A percentile compares a stretch with the other conserved stretches of the same genome.
Evolutionary conservation across 2,329 filamentous ascomycete species (phyloP).

Genomic region (Phialophora macrospora): DNA sequence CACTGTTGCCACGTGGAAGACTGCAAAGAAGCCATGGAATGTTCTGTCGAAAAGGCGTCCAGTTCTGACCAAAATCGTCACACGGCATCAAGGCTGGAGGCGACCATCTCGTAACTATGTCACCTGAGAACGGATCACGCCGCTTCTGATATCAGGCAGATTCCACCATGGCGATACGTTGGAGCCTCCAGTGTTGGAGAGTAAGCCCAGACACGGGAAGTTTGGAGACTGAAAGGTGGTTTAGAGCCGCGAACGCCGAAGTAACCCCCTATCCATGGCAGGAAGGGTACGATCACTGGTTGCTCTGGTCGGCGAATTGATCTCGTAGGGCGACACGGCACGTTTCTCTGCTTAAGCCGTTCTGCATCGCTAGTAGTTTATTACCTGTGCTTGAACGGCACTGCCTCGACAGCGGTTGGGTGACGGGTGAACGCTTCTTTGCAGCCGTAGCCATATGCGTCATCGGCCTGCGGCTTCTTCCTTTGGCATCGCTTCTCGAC

Average conservation of each 20-base stretch:
- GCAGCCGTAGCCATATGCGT: neutral
- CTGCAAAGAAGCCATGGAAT: conserved; percentile 15
- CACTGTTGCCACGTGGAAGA: conserved; percentile 14
- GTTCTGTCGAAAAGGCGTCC: conserved; percentile 5
- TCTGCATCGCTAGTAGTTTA: neutral
- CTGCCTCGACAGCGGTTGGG: neutral
- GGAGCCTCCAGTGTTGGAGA: conserved; percentile 3
- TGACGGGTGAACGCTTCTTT: conserved; percentile 1
- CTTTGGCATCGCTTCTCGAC: neutral
- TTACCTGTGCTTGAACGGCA: neutral
- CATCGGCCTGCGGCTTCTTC: conserved; percentile 1
- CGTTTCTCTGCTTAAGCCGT: neutral
- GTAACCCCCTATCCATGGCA: neutral
- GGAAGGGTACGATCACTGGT: neutral
- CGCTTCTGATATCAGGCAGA: conserved; percentile 18
- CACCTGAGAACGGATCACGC: neutral
- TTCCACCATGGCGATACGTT: conserved; percentile 4
- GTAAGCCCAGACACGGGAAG: conserved; percentile 3
- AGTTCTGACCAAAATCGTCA: neutral
- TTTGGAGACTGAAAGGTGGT: neutral
- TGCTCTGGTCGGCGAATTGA: neutral
- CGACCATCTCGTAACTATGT: neutral
- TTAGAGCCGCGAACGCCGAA: conserved; percentile 2
- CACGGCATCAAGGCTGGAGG: neutral
- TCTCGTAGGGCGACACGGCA: neutral